Evolutionary conservation across 148 eudicot species (phyloP).

Genomic region (Chenopodium album): DNA sequence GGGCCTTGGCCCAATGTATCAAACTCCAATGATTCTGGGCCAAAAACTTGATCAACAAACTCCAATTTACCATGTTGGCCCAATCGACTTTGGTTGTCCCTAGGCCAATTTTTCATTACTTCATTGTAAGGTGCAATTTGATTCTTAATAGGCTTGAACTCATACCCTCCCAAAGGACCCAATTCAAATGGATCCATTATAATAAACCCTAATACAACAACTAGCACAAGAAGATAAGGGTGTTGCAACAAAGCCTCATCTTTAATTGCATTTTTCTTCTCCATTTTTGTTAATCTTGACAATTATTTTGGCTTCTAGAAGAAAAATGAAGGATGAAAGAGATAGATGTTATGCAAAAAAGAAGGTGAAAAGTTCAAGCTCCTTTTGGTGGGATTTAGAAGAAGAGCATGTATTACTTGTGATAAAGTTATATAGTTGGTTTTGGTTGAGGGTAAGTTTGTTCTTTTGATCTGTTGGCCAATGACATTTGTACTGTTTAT

Average conservation of each 20-base stretch:
- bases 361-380: conserved; percentile 8
- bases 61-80: conserved; percentile 52
- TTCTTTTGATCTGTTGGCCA: conserved; percentile 19
- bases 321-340: conserved; percentile 28
- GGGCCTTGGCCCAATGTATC: conserved; percentile 73
- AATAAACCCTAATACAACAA: conserved; percentile 47
- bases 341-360: conserved; percentile 14
- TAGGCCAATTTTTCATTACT: conserved; percentile 74
- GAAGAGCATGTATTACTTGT: conserved; percentile 28
- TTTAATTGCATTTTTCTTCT: conserved; percentile 38
- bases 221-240: conserved; percentile 44
- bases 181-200: conserved; percentile 73
- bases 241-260: conserved; percentile 58
- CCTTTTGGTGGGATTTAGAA: conserved; percentile 17
- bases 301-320: neutral
- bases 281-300: conserved; percentile 10
- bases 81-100: conserved; percentile 66
- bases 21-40: conserved; percentile 87
- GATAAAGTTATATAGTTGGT: conserved; percentile 25
- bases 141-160: conserved; percentile 69
- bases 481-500: conserved; percentile 20
- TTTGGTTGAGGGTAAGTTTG: conserved; percentile 30
- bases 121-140: conserved; percentile 67
- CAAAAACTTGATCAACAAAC: conserved; percentile 72
- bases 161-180: conserved; percentile 78